phyloP scores from a whole-genome alignment of 1,284 basidiomycete species.

The Rhodotorula sp. region DNA sequence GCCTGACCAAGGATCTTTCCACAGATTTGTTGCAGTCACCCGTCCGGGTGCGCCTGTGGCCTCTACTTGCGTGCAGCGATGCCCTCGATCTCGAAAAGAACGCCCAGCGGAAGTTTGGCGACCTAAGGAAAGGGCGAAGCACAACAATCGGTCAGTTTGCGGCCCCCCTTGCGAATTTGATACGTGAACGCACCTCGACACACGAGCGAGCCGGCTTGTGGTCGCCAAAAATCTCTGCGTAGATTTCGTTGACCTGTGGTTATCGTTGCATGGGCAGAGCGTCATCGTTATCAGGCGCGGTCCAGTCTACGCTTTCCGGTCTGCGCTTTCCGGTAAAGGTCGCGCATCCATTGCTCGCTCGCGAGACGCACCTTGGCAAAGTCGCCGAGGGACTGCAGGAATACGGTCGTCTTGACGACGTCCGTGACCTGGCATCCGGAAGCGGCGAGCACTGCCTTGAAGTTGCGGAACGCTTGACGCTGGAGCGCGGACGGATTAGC shows the following conservation, averaged over 20 bases:
- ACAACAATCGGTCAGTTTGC: background rate
- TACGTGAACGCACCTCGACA: conserved; percentile 64
- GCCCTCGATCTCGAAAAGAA: conserved; percentile 72
- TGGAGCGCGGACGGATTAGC: conserved; percentile 2
- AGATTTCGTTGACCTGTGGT: conserved; percentile 39
- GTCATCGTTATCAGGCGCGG: background rate
- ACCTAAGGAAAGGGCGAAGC: conserved; percentile 11
- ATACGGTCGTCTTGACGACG: conserved; percentile 74
- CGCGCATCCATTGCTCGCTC: too few species aligned
- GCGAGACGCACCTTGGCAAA: conserved; percentile 58
- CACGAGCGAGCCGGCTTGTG: conserved; percentile 91
- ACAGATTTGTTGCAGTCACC: too few species aligned
- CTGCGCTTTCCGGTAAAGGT: too few species aligned
- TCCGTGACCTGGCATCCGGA: conserved; percentile 72
- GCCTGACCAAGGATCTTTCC: background rate
- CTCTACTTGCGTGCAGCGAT: conserved; percentile 25
- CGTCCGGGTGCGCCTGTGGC: too few species aligned
- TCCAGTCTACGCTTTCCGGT: conserved; percentile 9
- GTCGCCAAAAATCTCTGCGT: conserved; percentile 61
- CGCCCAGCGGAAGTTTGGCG: conserved; percentile 70
- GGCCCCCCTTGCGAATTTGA: too few species aligned
- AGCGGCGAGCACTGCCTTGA: conserved; percentile 78
- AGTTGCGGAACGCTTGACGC: conserved; percentile 79
- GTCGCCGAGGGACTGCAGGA: conserved; percentile 53
- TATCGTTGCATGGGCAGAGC: too few species aligned